Evolutionary conservation across 2,329 filamentous ascomycete species (phyloP).

Genomic region (Zymoseptoria passerinii): DNA sequence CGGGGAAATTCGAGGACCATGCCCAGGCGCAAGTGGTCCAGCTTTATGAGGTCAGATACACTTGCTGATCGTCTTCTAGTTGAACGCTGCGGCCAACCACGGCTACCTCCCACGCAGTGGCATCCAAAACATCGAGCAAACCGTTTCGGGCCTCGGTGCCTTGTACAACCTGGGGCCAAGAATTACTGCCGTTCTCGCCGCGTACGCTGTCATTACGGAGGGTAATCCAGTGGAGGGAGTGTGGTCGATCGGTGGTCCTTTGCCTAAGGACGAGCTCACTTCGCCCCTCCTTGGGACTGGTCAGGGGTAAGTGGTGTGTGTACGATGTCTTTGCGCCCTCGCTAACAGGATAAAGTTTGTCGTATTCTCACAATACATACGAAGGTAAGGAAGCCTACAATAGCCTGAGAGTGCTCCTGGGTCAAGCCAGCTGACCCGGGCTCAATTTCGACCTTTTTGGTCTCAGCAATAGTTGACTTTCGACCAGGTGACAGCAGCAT

Average conservation of each 20-base stretch:
- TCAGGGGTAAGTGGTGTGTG: not conserved
- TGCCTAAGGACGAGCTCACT: conserved; percentile 10
- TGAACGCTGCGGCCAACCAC: conserved; percentile 7
- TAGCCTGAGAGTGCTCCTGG: not conserved
- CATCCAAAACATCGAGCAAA: conserved; percentile 25
- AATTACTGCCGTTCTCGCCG: conserved; percentile 25
- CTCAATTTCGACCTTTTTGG: no score
- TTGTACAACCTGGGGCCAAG: conserved; percentile 23
- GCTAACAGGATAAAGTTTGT: conserved; percentile 17
- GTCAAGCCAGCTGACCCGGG: not conserved
- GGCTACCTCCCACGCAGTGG: conserved; percentile 25
- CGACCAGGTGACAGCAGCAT: conserved; percentile 19
- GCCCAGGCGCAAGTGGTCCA: conserved; percentile 1
- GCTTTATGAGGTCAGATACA: not conserved
- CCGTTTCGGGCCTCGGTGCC: conserved; percentile 19
- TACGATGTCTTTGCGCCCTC: not conserved
- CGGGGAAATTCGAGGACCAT: conserved; percentile 13
- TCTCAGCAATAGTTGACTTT: no score
- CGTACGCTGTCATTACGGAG: conserved; percentile 26
- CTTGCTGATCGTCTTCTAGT: not conserved
- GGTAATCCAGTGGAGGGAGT: conserved; percentile 21
- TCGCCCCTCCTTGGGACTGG: not conserved
- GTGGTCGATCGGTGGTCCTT: conserved; percentile 28
- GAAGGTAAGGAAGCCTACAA: conserved; percentile 11
- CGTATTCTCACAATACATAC: conserved; percentile 28